These are phyloP conservation scores for Omphalotus olearius DNA, from an alignment of 1,284 basidiomycete genomes.

Conservation along the genomic window DNA sequence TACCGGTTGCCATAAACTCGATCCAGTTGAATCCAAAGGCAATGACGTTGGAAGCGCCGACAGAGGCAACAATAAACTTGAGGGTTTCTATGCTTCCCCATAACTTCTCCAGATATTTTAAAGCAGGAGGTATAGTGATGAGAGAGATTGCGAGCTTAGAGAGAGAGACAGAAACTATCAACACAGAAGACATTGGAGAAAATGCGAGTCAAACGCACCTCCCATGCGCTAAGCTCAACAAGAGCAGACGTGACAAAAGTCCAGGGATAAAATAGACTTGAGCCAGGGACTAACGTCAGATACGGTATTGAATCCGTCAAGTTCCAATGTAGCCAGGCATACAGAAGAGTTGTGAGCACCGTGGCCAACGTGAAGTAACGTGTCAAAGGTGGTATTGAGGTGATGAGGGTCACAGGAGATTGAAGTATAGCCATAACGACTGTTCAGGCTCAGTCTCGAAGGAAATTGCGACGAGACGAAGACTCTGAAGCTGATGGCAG, in stretches of 20 bases:
- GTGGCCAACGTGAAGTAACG: conserved; percentile 72
- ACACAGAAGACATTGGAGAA: background rate
- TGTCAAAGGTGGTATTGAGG: conserved; percentile 76
- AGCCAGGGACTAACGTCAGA: conserved; percentile 83
- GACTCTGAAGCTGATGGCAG: conserved; percentile 3
- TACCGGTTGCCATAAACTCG: conserved; percentile 65
- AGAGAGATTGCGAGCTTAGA: conserved; percentile 73
- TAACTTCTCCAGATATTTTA: conserved; percentile 88
- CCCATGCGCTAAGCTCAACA: conserved; percentile 81
- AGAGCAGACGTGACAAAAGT: conserved; percentile 85
- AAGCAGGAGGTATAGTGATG: conserved; percentile 75
- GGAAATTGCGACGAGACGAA: background rate
- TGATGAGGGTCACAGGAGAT: conserved; percentile 62
- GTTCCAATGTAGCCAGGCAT: conserved; percentile 61
- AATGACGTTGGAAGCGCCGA: conserved; percentile 85
- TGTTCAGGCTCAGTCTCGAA: background rate
- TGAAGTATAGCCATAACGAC: conserved; percentile 66
- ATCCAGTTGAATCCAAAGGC: conserved; percentile 81
- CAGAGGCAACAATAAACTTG: conserved; percentile 80
- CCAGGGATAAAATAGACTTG: conserved; percentile 88
- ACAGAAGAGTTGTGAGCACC: conserved; percentile 58
- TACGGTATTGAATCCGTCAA: conserved; percentile 57
- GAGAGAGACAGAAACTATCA: background rate
- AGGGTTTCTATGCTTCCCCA: conserved; percentile 88
- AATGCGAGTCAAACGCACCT: conserved; percentile 50